phyloP scores from a whole-genome alignment of 2,329 filamentous ascomycete species.

The Bipolaris bicolor region DNA sequence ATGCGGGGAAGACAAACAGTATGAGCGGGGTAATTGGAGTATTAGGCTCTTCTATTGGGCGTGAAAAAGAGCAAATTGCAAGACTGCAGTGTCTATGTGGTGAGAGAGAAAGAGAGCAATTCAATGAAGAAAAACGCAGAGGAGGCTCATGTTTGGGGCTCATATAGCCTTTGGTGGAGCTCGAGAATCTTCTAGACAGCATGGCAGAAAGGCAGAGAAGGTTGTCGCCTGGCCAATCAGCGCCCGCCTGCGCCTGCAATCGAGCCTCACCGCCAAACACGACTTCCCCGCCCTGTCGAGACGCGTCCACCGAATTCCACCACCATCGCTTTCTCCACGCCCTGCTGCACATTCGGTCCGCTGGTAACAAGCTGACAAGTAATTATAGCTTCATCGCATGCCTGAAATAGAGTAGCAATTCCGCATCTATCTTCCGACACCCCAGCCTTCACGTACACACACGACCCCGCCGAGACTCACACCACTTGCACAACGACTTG shows the following conservation, averaged over 20 bases:
- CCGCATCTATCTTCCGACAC: background rate
- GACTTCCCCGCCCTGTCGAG: slow-evolving; percentile 17
- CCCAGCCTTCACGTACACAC: background rate
- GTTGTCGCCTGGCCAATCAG: slow-evolving; percentile 33
- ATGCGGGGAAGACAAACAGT: slow-evolving; percentile 22
- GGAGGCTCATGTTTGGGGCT: slow-evolving; percentile 34
- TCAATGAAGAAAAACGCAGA: slow-evolving; percentile 29
- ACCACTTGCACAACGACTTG: background rate
- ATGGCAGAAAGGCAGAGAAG: slow-evolving; percentile 44
- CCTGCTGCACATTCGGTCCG: background rate
- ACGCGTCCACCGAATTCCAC: slow-evolving; percentile 4
- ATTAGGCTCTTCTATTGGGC: slow-evolving; percentile 29
- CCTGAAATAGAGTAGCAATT: background rate
- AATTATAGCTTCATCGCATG: background rate
- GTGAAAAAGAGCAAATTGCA: slow-evolving; percentile 28
- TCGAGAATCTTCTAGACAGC: slow-evolving; percentile 49
- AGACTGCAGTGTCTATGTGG: slow-evolving; percentile 30
- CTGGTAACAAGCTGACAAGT: background rate
- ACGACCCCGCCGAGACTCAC: background rate
- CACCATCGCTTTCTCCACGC: background rate
- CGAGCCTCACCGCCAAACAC: slow-evolving; percentile 34
- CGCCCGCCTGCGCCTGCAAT: slow-evolving; percentile 10
- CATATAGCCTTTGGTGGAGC: slow-evolving; percentile 44
- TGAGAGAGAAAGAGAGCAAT: slow-evolving; percentile 28
- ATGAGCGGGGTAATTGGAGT: slow-evolving; percentile 29